Conservation (phyloP, 495 filamentous ascomycete species). For the Hypoxylon crocopeplum region DNA sequence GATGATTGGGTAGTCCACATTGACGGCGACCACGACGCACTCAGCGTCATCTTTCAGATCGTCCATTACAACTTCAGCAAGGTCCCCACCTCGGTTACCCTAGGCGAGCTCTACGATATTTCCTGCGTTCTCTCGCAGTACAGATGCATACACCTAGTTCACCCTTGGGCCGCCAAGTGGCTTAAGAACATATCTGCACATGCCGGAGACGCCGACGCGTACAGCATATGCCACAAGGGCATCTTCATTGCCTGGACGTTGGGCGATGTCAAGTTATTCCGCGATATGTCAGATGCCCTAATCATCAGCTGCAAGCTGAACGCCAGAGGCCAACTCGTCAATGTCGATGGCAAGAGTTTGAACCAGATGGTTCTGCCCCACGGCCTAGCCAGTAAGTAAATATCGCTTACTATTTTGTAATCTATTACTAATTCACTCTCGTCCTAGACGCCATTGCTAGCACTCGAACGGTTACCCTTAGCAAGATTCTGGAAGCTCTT, state of each 20-base stretch:
- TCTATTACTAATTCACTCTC: no score
- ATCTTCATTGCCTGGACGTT: conserved; percentile 20
- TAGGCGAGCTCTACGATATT: conserved; percentile 21
- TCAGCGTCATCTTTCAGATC: conserved; percentile 15
- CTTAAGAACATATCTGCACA: background rate
- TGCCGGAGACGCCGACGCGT: background rate
- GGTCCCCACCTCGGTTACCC: conserved; percentile 1
- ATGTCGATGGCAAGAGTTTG: conserved; percentile 6
- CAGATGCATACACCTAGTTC: conserved; percentile 18
- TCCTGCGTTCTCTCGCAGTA: conserved; percentile 3
- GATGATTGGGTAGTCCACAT: background rate
- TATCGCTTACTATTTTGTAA: no score
- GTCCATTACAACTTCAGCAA: conserved; percentile 15
- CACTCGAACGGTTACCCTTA: no score
- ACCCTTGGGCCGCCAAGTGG: conserved; percentile 28
- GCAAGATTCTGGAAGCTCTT: no score
- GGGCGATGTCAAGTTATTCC: conserved; percentile 18
- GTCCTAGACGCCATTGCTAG: no score
- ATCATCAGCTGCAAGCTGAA: conserved; percentile 21
- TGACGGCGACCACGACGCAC: conserved; percentile 4
- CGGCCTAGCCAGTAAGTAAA: conserved; percentile 15
- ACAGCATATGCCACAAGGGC: conserved; percentile 16
- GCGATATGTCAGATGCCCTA: conserved; percentile 16
- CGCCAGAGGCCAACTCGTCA: conserved; percentile 8
- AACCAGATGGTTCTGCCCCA: conserved; percentile 15